Evolutionary conservation across 2,329 filamentous ascomycete species (phyloP), one percentile per base, ranked within the genome.

Genomic region (Graphium sp.): DNA sequence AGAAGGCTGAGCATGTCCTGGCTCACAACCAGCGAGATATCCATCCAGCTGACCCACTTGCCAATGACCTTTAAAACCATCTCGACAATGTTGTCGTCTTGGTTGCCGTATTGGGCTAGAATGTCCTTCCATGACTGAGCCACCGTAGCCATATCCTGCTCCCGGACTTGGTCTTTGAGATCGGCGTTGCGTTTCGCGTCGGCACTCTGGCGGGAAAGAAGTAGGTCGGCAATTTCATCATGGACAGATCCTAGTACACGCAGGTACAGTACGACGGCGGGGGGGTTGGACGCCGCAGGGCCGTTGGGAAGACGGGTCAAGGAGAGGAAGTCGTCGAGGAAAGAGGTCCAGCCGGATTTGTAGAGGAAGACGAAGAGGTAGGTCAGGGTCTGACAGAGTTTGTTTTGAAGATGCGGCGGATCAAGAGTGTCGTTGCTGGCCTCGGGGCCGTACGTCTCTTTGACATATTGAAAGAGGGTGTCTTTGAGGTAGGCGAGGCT

Each of bases 11-110:
- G 71, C 66, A 93, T 89, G 30, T 76, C 70, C 46, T 85, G 72
- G 50, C 91, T 92, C 42, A 98, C 82, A 24, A 98, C 74, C 32
- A 98, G 62, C 28, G 79, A 80, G 42, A 98, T 95, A 46, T 95
- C 89, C 44, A 91, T 92, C 89, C 89, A 98, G 64, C 84, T 91
- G 35, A 93, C 84, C 87, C 89, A 98, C 49, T 87, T 89, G 21
- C 83, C 84, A 38, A 98, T 73, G n/a, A 84, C 78, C 52, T 78
- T 83, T 30, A 98, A 63, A 41, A 81, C 85, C 64, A 91, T 74
- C 49, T 94, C 84, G 24, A 92, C 66, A 33, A 95, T 66, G 23
- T 56, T 49, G 44, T 84, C 74, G 39, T 78, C 70, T 32, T 72
- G 62, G 44, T 67, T 68, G 39, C 65, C 62, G 66, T 85, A 95